phyloP scores from a whole-genome alignment of 495 filamentous ascomycete species.

The Antarctomyces pellizariae region DNA sequence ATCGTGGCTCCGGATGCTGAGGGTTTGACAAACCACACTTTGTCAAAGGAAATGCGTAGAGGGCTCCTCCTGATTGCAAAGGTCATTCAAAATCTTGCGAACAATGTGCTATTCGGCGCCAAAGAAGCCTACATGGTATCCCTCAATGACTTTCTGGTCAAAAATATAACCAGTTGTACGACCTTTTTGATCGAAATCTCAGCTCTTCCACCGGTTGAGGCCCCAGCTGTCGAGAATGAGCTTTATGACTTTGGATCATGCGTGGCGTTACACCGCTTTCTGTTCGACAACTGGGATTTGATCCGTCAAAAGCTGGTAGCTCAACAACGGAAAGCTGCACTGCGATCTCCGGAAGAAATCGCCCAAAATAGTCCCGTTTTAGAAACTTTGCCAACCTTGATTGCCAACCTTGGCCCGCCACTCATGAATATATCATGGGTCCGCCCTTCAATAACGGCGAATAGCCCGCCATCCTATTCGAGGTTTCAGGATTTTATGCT shows the following conservation, averaged over 20 bases:
- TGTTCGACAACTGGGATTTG: slow-evolving; percentile 46
- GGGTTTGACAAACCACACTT: slow-evolving; percentile 28
- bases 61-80: slow-evolving; percentile 42
- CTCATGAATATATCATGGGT: slow-evolving; percentile 40
- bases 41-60: slow-evolving; percentile 40
- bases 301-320: slow-evolving; percentile 35
- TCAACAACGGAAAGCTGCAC: slow-evolving; percentile 26
- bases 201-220: slow-evolving; percentile 18
- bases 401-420: slow-evolving; percentile 36
- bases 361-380: slow-evolving; percentile 22
- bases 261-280: slow-evolving; percentile 37
- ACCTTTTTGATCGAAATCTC: slow-evolving; percentile 39
- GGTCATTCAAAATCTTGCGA: slow-evolving; percentile 42
- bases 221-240: slow-evolving; percentile 17
- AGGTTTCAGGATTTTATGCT: slow-evolving; percentile 50
- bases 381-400: slow-evolving; percentile 29
- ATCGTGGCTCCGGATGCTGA: slow-evolving; percentile 44
- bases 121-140: slow-evolving; percentile 49
- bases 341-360: slow-evolving; percentile 25
- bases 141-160: slow-evolving; percentile 36
- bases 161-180: slow-evolving; percentile 38
- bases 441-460: slow-evolving; percentile 30
- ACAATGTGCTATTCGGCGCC: slow-evolving; percentile 45
- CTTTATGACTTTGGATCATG: slow-evolving; percentile 43
- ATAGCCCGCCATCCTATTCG: slow-evolving; percentile 33